Base-by-base conservation (phyloP, 352 stramenopile genomes). In the Globisporangium yorkense region DNA sequence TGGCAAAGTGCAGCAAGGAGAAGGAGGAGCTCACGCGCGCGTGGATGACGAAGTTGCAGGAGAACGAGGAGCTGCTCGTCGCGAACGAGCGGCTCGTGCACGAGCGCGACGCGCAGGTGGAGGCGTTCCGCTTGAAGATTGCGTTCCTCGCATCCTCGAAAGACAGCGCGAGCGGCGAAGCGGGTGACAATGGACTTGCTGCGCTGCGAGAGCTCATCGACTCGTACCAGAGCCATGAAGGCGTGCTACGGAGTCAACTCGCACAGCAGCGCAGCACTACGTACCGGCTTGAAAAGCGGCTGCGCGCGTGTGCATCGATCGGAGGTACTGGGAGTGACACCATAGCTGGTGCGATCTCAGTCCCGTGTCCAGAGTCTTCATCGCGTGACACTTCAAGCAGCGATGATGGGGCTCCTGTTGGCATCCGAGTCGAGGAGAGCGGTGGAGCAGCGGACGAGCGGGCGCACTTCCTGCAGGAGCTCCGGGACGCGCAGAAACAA, bases 11-110 rank as follows among this genome's bases (percentile, higher is more conserved):
- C 18, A 35, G 47, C 0, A 65, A 61, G 10, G 72, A 79, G 33
- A 84, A 75, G 48, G 62, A 77, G 10, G 48, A 57, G 6, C 39
- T 66, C 2, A 47, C 44, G 18, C 20, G 48, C 1, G 39, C 61
- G 1, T 71, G 72, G 59, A 69, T 74, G 51, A 50, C 54, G 8
- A 87, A 84, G 51, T 54, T 37, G 2, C 64, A 75, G 29, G 71
- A 87, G 39, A 72, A 68, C 10, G 74, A 87, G 60, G 73, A 87
- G 41, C 51, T 84, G 2, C 0, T 80, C 12, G 37, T 43, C 10
- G 37, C 37, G 37, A 43, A 43, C 13, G 37, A 43, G 37, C 37
- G 37, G 18, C 27, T 83, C n/a, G 33, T 62, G 4, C 64, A 72
- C 54, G 74, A 84, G 27, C 72, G 72, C 2, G 46, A 74, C 43